Percentiles rank a stretch among this genome's conserved stretches.
Evolutionary conservation across 2,329 filamentous ascomycete species (phyloP).

Genomic region (Penicillium sp.): DNA sequence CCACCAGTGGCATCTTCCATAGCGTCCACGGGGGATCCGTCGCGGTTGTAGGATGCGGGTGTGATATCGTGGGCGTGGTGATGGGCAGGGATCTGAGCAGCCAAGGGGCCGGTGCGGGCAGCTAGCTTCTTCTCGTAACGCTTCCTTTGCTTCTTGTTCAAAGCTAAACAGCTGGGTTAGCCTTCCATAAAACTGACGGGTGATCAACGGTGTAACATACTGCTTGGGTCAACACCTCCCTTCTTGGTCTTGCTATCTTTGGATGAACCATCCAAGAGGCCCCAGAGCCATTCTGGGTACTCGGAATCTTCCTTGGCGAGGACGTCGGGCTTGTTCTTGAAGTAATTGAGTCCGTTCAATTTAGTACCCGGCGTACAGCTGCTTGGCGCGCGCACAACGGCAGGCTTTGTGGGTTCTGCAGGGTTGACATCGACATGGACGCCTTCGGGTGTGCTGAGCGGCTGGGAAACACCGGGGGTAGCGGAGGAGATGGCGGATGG

Average conservation of each 20-base stretch:
- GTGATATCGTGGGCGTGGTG: constrained; percentile 50
- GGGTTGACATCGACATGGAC: constrained; percentile 31
- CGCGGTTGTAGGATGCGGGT: constrained; percentile 37
- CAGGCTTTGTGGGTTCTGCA: constrained; percentile 29
- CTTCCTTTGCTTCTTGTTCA: constrained; percentile 52
- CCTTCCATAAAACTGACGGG: constrained; percentile 1
- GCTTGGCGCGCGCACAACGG: constrained; percentile 34
- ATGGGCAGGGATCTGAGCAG: constrained; percentile 46
- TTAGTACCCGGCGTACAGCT: constrained; percentile 43
- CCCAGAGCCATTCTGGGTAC: constrained; percentile 53
- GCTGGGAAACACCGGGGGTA: constrained; percentile 43
- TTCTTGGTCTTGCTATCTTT: constrained; percentile 32
- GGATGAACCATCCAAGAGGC: constrained; percentile 40
- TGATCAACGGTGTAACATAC: constrained; percentile 30
- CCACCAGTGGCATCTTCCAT: constrained; percentile 38
- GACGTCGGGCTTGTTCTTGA: constrained; percentile 49
- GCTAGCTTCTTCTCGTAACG: constrained; percentile 50
- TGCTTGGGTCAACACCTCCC: constrained; percentile 42
- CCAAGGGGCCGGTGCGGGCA: constrained; percentile 39
- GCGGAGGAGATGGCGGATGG: constrained; percentile 42
- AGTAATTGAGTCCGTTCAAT: constrained; percentile 47
- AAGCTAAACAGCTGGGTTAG: constrained; percentile 31
- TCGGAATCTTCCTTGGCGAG: constrained; percentile 49
- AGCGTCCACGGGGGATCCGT: constrained; percentile 21
- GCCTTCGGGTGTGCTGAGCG: constrained; percentile 40